These are phyloP conservation scores for Silene vulgaris DNA, from an alignment of 179 eudicot genomes.

Conservation along the genomic window DNA sequence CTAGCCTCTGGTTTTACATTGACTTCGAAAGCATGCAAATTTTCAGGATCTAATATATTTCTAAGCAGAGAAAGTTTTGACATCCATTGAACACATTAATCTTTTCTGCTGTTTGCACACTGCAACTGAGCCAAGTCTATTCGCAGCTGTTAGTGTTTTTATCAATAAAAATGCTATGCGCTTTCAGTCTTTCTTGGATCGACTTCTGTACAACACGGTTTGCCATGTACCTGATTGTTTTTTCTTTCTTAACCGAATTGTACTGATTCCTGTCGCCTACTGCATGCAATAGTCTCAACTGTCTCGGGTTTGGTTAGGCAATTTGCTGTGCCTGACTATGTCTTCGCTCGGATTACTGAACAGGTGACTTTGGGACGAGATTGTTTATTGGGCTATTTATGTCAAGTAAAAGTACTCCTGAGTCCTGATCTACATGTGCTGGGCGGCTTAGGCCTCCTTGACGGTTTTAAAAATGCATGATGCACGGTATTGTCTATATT, in stretches of 20 bases:
- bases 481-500: too few species aligned
- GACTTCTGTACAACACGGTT: neutral
- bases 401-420: too few species aligned
- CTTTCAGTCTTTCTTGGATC: neutral
- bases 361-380: neutral
- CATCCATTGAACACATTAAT: neutral
- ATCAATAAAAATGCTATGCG: neutral
- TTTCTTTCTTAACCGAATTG: neutral
- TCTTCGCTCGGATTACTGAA: neutral
- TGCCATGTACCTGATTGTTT: neutral
- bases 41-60: neutral
- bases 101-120: neutral
- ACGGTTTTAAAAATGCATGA: too few species aligned
- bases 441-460: too few species aligned
- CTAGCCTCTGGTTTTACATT: neutral
- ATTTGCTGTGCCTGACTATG: neutral
- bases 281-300: neutral
- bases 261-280: neutral
- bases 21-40: neutral
- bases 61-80: neutral
- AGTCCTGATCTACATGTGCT: too few species aligned
- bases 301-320: neutral
- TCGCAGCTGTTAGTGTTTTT: neutral
- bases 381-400: too few species aligned
- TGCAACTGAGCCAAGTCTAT: neutral